Evolutionary conservation across 2,329 filamentous ascomycete species (phyloP).

Genomic region (Zalaria obscura): DNA sequence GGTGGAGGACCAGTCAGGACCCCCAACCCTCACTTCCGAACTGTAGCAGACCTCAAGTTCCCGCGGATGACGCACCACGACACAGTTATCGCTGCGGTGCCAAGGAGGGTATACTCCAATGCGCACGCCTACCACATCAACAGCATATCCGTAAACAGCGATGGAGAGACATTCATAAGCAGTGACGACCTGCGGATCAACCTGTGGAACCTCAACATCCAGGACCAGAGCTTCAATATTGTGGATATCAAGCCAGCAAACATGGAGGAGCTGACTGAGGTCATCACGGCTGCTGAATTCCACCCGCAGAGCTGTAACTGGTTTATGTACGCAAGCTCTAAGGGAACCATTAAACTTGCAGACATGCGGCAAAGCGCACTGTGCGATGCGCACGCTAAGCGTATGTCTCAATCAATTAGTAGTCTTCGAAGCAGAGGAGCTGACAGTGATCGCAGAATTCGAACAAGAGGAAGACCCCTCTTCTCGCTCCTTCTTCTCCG

Average conservation of each 20-base stretch:
- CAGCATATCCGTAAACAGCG: slow-evolving; percentile 99
- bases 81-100: slow-evolving; percentile 92
- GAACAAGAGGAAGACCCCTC: slow-evolving; percentile 97
- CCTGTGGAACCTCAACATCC: slow-evolving; percentile 97
- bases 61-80: slow-evolving; percentile 95
- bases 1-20: slow-evolving; percentile 68
- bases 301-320: slow-evolving; percentile 96
- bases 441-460: slow-evolving; percentile 51
- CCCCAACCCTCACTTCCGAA: slow-evolving; percentile 62
- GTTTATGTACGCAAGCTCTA: slow-evolving; percentile 99
- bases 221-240: slow-evolving; percentile 99
- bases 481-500: slow-evolving; percentile 96
- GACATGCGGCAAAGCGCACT: slow-evolving; percentile 96
- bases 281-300: slow-evolving; percentile 96
- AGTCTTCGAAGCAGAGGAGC: neutral
- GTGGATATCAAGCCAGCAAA: slow-evolving; percentile 99
- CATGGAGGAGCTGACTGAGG: slow-evolving; percentile 98
- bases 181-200: slow-evolving; percentile 97
- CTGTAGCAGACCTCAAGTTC: slow-evolving; percentile 72
- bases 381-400: slow-evolving; percentile 89
- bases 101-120: slow-evolving; percentile 91
- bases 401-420: slow-evolving; percentile 39
- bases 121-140: slow-evolving; percentile 99
- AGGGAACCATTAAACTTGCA: slow-evolving; percentile 95
- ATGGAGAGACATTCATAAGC: slow-evolving; percentile 98